Base-by-base conservation (phyloP, 345 rosid genomes). In the Physaria fendleri region DNA sequence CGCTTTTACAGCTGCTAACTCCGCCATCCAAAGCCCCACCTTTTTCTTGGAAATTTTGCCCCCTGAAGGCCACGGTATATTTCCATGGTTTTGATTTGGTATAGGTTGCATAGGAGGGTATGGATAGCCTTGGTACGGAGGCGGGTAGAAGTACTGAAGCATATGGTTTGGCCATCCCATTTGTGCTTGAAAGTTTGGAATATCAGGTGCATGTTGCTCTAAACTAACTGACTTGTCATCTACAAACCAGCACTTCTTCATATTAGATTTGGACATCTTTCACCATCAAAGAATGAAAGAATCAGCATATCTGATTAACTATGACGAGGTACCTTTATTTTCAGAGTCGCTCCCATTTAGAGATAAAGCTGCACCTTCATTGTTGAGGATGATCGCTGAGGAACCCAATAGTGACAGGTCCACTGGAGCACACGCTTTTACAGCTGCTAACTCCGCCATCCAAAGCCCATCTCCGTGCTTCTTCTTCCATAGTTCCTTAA, bases 381-480 rank as follows among this genome's bases (percentile, higher is more conserved):
- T 90, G 11, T 76, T 46, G 38, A 86, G 85, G 47, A 81, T 68
- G 69, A 86, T 79, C 69, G 84, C 88, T 2, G 95, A 77, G 37
- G 83, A 78, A 66, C 78, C 83, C 14, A 75, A 12, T 25, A 76
- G 48, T 24, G 88, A 59, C 59, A 86, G 73, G 21, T 86, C 85
- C 0, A 74, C 42, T 11, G 90, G 82, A 21, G 76, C 62, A 38
- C 64, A 82, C 11, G 85, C 90, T 78, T 81, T 76, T 70, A 90
- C 84, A 32, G 95, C 97, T 5, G 86, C 88, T 74, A 90, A 59
- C 75, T 90, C 92, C 28, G 86, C 79, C 79, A 90, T 90, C 95
- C 95, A 86, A 38, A 78, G 85, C 49, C 82, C 82, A 18, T 87
- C 93, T 0, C 81, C 78, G 13, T 58, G 84, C 81, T 87, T 90